These are phyloP conservation scores for Forsythia suspensa DNA, from an alignment of 257 asterid genomes.

Conservation along the genomic window DNA sequence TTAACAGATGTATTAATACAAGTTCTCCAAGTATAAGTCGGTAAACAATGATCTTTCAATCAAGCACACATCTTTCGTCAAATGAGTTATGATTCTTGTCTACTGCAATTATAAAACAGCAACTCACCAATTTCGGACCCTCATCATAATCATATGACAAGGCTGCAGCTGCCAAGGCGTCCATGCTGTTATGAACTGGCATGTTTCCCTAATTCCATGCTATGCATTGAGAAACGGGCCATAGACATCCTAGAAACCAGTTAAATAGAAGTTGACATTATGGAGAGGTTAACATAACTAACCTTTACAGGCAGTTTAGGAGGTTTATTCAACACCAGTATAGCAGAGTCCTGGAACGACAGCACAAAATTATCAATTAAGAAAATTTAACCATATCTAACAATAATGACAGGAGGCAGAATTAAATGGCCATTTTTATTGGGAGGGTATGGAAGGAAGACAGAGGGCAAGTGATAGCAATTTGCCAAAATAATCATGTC, in stretches of 20 bases:
- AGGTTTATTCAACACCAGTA: constrained; percentile 85
- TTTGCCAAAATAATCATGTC: neutral
- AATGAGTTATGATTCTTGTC: neutral
- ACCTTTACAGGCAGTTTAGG: constrained; percentile 95
- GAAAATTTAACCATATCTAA: neutral
- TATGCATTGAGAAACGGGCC: constrained; percentile 16
- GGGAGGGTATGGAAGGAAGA: neutral
- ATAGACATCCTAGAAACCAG: constrained; percentile 8
- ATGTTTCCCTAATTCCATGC: constrained; percentile 55
- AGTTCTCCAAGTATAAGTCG: constrained; percentile 4
- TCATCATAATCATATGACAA: constrained; percentile 81
- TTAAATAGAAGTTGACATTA: neutral
- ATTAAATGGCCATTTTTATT: neutral
- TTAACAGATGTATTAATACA: constrained; percentile 1
- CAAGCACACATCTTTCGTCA: neutral
- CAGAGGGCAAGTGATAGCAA: neutral
- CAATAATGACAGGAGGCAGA: neutral
- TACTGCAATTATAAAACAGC: neutral
- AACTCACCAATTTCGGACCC: constrained; percentile 89
- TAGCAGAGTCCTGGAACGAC: constrained; percentile 75
- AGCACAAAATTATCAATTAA: neutral
- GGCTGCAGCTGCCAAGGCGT: constrained; percentile 96
- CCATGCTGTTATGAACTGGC: constrained; percentile 95
- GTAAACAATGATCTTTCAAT: neutral
- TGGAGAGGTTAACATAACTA: constrained; percentile 20